phyloP scores from a whole-genome alignment of 2,329 filamentous ascomycete species.

The Botrytis sinoallii region DNA sequence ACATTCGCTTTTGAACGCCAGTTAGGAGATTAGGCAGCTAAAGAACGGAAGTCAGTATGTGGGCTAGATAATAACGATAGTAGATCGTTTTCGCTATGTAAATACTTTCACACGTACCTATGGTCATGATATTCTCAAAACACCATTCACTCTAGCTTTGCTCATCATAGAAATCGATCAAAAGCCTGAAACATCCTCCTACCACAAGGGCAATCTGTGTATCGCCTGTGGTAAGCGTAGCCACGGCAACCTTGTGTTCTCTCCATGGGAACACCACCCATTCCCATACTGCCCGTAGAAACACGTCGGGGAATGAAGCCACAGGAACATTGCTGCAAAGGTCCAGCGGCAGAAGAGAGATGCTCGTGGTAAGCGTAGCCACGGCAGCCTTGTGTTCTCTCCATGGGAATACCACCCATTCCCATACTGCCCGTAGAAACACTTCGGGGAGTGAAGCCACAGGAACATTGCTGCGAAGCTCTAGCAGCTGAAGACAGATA shows the following conservation, averaged over 20 bases:
- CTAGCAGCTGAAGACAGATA: not conserved
- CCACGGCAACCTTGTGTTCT: too few relatives aligned
- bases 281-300: not conserved
- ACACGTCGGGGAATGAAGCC: not conserved
- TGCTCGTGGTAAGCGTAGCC: not conserved
- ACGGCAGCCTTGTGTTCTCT: too few relatives aligned
- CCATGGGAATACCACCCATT: not conserved
- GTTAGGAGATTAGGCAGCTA: not conserved
- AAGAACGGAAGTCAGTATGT: not conserved
- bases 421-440: not conserved
- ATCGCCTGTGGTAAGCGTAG: not conserved
- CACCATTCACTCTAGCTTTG: not conserved
- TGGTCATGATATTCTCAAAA: not conserved
- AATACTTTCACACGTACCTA: not conserved
- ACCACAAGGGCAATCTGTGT: not conserved
- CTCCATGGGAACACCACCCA: not conserved
- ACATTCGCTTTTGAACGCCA: not conserved
- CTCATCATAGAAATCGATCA: not conserved
- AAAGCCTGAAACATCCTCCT: not conserved
- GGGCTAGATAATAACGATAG: not conserved
- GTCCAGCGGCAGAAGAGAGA: not conserved
- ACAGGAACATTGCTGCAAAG: not conserved
- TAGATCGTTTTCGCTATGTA: not conserved
- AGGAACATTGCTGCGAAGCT: not conserved
- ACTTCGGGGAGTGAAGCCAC: not conserved